A percentile compares a stretch with the other conserved stretches of the same genome.
These are phyloP conservation scores for Yamadazyma atmosphaerica DNA, from an alignment of 1,139 yeast genomes.

Conservation along the genomic window DNA sequence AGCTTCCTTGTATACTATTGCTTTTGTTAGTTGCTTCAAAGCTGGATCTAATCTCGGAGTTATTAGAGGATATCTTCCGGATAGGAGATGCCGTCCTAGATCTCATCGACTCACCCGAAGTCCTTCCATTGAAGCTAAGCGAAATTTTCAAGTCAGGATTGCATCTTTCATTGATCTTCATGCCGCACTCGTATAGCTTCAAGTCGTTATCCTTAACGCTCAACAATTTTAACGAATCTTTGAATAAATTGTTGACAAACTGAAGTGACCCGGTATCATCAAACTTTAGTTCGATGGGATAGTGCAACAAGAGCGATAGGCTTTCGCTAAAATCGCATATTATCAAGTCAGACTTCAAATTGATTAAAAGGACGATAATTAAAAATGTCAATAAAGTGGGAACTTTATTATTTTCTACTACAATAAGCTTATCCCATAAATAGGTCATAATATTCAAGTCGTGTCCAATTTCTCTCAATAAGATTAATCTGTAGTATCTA, in stretches of 20 bases:
- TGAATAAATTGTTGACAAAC: conserved; percentile 28
- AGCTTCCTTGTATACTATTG: not conserved
- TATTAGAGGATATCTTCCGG: conserved; percentile 6
- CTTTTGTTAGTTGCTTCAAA: not conserved
- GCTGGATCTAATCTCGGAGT: not conserved
- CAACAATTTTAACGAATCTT: conserved; percentile 32
- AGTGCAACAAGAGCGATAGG: conserved; percentile 57
- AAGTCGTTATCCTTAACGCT: conserved; percentile 33
- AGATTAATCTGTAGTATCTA: conserved; percentile 58
- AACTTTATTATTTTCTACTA: conserved; percentile 26
- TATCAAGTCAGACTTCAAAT: conserved; percentile 48
- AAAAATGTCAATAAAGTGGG: conserved; percentile 50
- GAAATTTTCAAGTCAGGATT: conserved; percentile 40
- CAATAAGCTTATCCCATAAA: conserved; percentile 61
- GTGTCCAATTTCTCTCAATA: conserved; percentile 59
- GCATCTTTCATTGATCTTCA: conserved; percentile 33
- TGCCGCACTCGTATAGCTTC: conserved; percentile 42
- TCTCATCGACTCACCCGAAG: conserved; percentile 18
- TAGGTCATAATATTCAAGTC: conserved; percentile 41
- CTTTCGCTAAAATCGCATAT: conserved; percentile 65
- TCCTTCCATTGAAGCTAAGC: conserved; percentile 26
- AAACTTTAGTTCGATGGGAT: conserved; percentile 38
- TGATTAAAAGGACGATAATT: conserved; percentile 51
- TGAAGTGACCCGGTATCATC: conserved; percentile 12
- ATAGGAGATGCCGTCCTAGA: conserved; percentile 16